phyloP scores from a whole-genome alignment of 176 grass and related monocot genomes.

The Stipa capillata region DNA sequence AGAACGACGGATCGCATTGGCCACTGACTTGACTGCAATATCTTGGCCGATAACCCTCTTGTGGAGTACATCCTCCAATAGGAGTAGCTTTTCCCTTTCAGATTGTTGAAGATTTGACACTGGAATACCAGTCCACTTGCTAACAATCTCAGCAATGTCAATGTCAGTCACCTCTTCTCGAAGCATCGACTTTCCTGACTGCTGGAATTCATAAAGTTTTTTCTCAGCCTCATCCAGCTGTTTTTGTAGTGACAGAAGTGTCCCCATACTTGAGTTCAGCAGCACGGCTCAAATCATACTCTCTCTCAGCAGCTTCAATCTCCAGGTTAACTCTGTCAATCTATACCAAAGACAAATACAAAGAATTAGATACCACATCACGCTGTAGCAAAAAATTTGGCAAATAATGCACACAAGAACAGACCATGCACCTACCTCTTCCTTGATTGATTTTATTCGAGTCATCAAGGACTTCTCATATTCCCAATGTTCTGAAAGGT shows the following conservation, averaged over 20 bases:
- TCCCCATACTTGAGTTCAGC: slow-evolving; percentile 93
- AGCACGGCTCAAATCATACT: slow-evolving; percentile 79
- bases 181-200: slow-evolving; percentile 85
- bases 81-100: slow-evolving; percentile 82
- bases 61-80: slow-evolving; percentile 82
- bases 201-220: slow-evolving; percentile 78
- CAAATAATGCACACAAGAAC: slow-evolving; percentile 12
- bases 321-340: slow-evolving; percentile 94
- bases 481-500: slow-evolving; percentile 81
- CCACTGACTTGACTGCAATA: slow-evolving; percentile 81
- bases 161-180: slow-evolving; percentile 80
- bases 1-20: slow-evolving; percentile 88
- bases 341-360: slow-evolving; percentile 32
- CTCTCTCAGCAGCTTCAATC: slow-evolving; percentile 91
- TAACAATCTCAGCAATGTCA: slow-evolving; percentile 91
- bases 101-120: slow-evolving; percentile 94
- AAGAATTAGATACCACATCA: slow-evolving; percentile 9
- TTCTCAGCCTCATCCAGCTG: slow-evolving; percentile 80
- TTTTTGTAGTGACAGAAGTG: slow-evolving; percentile 67
- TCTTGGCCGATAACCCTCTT: slow-evolving; percentile 95
- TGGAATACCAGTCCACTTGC: slow-evolving; percentile 95
- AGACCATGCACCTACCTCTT: slow-evolving; percentile 67
- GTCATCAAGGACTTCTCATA: slow-evolving; percentile 87
- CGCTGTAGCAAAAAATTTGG: background rate
- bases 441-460: slow-evolving; percentile 77